These are phyloP conservation scores for Candida berthetii DNA, from an alignment of 805 yeast genomes.

Conservation along the genomic window DNA sequence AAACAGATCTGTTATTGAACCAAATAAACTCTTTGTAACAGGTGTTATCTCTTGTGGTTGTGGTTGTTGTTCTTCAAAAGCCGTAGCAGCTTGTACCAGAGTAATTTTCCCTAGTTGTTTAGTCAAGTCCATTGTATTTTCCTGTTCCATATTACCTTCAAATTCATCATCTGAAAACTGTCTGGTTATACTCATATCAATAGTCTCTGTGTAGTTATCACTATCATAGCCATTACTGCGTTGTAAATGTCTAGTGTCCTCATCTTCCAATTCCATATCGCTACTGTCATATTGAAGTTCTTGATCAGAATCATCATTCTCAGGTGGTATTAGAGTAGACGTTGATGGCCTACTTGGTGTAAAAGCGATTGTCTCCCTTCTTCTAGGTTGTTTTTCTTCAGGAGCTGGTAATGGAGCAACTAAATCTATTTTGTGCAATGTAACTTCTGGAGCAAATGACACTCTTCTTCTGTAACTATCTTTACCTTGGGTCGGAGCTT, in stretches of 20 bases:
- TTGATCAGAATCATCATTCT: slow-evolving; percentile 6
- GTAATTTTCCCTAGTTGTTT: slow-evolving; percentile 17
- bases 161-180: neutral
- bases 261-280: slow-evolving; percentile 21
- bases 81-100: slow-evolving; percentile 3
- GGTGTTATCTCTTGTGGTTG: neutral
- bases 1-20: slow-evolving; percentile 19
- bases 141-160: slow-evolving; percentile 7
- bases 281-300: slow-evolving; percentile 18
- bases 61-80: slow-evolving; percentile 2
- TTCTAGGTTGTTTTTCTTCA: slow-evolving; percentile 13
- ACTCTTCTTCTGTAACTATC: slow-evolving; percentile 19
- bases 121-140: slow-evolving; percentile 21
- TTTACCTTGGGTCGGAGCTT: slow-evolving; percentile 4
- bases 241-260: slow-evolving; percentile 5
- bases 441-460: slow-evolving; percentile 23
- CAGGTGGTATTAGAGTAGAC: neutral
- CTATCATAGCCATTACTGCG: slow-evolving; percentile 9
- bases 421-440: slow-evolving; percentile 20
- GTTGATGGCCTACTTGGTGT: slow-evolving; percentile 4
- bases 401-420: slow-evolving; percentile 9
- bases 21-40: slow-evolving; percentile 7
- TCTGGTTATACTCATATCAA: slow-evolving; percentile 14
- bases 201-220: slow-evolving; percentile 10
- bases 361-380: slow-evolving; percentile 21